phyloP scores from a whole-genome alignment of 306 rosid species.

The Castanopsis chinensis region DNA sequence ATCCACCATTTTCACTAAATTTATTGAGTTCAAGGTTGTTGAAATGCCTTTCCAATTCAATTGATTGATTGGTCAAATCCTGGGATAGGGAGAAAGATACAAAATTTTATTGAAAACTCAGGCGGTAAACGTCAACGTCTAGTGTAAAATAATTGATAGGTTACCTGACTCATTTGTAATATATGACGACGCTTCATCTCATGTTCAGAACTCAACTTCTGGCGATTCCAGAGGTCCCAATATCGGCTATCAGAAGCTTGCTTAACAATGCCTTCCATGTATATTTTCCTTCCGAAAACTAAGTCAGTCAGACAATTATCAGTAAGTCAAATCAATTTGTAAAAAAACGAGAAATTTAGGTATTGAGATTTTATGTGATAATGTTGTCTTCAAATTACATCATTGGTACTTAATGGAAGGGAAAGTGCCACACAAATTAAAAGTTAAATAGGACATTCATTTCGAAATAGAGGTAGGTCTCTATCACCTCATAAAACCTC shows the following conservation, averaged over 20 bases:
- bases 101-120: slow-evolving; percentile 4
- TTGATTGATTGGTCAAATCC: slow-evolving; percentile 76
- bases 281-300: slow-evolving; percentile 77
- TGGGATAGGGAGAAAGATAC: slow-evolving; percentile 34
- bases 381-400: too few species aligned
- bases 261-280: slow-evolving; percentile 78
- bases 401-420: too few species aligned
- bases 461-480: too few species aligned
- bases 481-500: too few species aligned
- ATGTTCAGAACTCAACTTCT: slow-evolving; percentile 79
- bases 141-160: slow-evolving; percentile 14
- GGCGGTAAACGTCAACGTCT: slow-evolving; percentile 1
- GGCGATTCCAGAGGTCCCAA: slow-evolving; percentile 88
- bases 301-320: slow-evolving; percentile 31
- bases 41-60: slow-evolving; percentile 91
- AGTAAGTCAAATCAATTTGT: background rate
- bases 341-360: background rate
- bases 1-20: slow-evolving; percentile 59
- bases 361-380: too few species aligned
- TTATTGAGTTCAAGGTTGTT: slow-evolving; percentile 74
- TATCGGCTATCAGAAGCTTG: slow-evolving; percentile 83
- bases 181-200: slow-evolving; percentile 76
- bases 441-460: too few species aligned
- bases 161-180: slow-evolving; percentile 71
- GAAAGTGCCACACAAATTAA: too few species aligned